Evolutionary conservation across 2,329 filamentous ascomycete genomes (phyloP), one percentile per base, ranked within the genome.

Genomic region (Cercospora sp.): DNA sequence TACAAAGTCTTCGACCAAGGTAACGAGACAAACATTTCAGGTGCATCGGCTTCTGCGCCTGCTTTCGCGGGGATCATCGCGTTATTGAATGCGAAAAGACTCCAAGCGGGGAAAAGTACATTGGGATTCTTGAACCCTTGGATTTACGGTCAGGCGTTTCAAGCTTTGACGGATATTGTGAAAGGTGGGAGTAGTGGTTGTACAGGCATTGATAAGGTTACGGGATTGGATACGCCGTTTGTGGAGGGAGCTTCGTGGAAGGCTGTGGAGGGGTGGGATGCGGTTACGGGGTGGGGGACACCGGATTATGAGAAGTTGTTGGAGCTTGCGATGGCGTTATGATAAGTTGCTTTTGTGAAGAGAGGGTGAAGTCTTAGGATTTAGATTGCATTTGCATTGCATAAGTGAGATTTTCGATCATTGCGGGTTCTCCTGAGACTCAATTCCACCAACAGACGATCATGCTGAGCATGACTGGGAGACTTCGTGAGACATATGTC

Each of bases 41-140:
- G 87, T n/a, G 76, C 72, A 8, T 85, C 82, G n/a, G 85, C 87
- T 33, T 84, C 88, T 0, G 78, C 86, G 1, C 90, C 90, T 0
- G 79, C 86, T 0, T 86, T 88, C 36, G 85, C 86, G 0, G 85
- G 82, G 10, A 60, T 64, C 8, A 20, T 67, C 10, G 53, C 60
- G 6, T n/a, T 64, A 5, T 45, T 67, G 13, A 67, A 65, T 79
- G 81, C 70, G 55, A 26, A 63, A 31, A 67, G 62, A 61, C 48
- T 64, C 10, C 73, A 76, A 0, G 79, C 77, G 3, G 84, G 84
- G 6, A 83, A 85, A 74, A 74, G 82, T 0, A 76, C 81, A 0
- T 77, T 89, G 45, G 87, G 87, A 0, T 89, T 87, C 78, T 68
- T 89, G 62, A 89, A 89, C 72, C 87, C 87, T 0, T 88, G 85